Evolutionary conservation across 352 stramenopile genomes (phyloP).

Genomic region (Phytophthora aleatoria): DNA sequence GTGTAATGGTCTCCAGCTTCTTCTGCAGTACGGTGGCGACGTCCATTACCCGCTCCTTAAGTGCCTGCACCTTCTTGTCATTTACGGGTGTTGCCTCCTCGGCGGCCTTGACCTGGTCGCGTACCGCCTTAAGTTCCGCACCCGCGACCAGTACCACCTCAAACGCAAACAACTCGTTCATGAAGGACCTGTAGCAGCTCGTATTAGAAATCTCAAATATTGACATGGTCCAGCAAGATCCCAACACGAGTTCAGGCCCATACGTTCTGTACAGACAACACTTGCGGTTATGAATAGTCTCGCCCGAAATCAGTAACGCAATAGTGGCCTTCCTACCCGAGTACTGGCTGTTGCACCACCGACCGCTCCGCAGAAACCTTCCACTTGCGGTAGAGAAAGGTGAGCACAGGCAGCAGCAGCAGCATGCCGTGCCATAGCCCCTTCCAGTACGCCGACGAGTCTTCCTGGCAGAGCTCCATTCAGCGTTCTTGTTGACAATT

Average conservation of each 20-base stretch:
- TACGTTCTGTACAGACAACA: conserved; percentile 38
- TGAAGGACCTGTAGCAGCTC: conserved; percentile 42
- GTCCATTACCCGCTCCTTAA: conserved; percentile 60
- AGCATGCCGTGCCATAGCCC: conserved; percentile 57
- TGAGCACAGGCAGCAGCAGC: conserved; percentile 51
- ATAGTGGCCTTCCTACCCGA: conserved; percentile 39
- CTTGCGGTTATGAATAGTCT: not conserved
- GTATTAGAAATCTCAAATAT: not conserved
- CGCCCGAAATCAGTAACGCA: not conserved
- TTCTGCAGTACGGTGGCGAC: conserved; percentile 59
- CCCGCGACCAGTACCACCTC: conserved; percentile 69
- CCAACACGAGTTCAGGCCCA: conserved; percentile 5
- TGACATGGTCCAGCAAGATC: not conserved
- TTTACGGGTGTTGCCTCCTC: conserved; percentile 49
- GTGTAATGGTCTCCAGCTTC: conserved; percentile 61
- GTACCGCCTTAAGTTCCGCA: conserved; percentile 64
- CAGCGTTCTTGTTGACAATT: not conserved
- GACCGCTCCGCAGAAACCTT: conserved; percentile 23
- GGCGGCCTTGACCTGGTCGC: conserved; percentile 52
- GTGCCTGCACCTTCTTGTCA: conserved; percentile 46
- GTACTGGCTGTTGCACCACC: conserved; percentile 33
- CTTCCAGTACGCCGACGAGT: conserved; percentile 51
- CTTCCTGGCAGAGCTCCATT: conserved; percentile 38
- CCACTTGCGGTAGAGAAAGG: conserved; percentile 59
- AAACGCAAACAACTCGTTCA: conserved; percentile 71